Base-by-base conservation (phyloP, 108 stramenopile genomes). In the Conticribra guillardii region DNA sequence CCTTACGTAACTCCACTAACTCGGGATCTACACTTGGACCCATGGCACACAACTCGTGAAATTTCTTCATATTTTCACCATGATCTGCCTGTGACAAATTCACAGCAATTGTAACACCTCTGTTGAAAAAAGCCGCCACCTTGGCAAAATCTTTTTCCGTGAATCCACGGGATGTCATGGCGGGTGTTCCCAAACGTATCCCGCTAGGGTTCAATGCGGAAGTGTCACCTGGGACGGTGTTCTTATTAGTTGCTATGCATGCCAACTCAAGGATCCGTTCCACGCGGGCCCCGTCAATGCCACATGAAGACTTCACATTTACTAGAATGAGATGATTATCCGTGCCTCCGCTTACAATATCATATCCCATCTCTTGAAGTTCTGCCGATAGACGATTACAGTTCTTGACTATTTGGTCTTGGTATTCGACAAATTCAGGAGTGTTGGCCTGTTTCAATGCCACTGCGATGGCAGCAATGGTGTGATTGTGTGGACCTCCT, bases 401-500 rank as follows among this genome's bases (percentile, higher is more conserved):
- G 57, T 96, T 96, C 61, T 85, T 88, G 50, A 96, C 60, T 18
- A 96, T 92, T 66, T 93, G 91, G 67, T 87, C 88, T 81, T 99
- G 99, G 76, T 99, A 99, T 30, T 94, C 96, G 14, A 91, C 86
- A 86, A 97, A 99, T 48, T 95, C 97, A 1, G 96, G 88, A 15
- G 87, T 86, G 23, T 71, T 76, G 3, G 96, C 98, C 82, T 99
- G 98, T 71, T 95, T 97, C 57, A 99, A 84, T 32, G 96, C 96
- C 45, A 97, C 97, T 0, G 98, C 93, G 49, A 99, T 79, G 5
- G 99, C 99, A 9, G 97, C 93, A 70, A 99, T 99, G 26, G 98
- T 99, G 78, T 99, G 98, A 80, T 99, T 99, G 91, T 99, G 99
- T 3, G 99, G 99, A 18, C 98, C 98, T 29, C 99, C 99, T 81